Base-by-base conservation (phyloP, 257 asterid species). In the Plantago ovata region DNA sequence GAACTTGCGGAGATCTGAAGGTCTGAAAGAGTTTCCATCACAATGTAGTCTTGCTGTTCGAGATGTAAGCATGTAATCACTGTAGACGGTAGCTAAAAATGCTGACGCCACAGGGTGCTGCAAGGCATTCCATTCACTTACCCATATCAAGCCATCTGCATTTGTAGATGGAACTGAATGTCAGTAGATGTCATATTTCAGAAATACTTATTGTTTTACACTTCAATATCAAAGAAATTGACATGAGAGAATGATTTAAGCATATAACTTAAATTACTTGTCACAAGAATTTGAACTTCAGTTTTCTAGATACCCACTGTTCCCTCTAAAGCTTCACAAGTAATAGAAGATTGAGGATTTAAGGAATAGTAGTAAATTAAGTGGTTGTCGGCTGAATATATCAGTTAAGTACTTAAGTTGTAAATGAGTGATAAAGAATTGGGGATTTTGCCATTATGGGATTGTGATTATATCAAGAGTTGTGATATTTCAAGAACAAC, bases 61-160 rank as follows among this genome's bases (percentile, higher is more conserved):
- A 36, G 98, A 76, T 43, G 90, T 42, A 21, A 69, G 77, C 98
- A 92, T 92, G 78, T 88, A 92, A 66, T 88, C 91, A 22, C 95
- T 80, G 62, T 80, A 92, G 12, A 92, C 28, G 11, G 80, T 70
- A 0, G 95, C 97, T 50, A 92, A 67, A 76, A 92, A 88, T 4
- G 95, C 88, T 1, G 95, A 79, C 8, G 95, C 87, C 59, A 85
- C 95, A 0, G 98, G 94, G 22, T 88, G 97, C 72, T 85, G 95
- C 75, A 92, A 73, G 9, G 98, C 71, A 39, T 92, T 80, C 98
- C 97, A 92, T 53, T 89, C 75, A 47, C 79, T 81, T 16, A 92
- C 78, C 95, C 97, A 92, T 70, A 88, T 72, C 45, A 92, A 70
- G 38, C 98, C 98, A 52, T 66, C 98, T 92, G 79, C 73, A 71